Evolutionary conservation across 1,284 basidiomycete species (phyloP).

Genomic region (Bjerkandera adusta): DNA sequence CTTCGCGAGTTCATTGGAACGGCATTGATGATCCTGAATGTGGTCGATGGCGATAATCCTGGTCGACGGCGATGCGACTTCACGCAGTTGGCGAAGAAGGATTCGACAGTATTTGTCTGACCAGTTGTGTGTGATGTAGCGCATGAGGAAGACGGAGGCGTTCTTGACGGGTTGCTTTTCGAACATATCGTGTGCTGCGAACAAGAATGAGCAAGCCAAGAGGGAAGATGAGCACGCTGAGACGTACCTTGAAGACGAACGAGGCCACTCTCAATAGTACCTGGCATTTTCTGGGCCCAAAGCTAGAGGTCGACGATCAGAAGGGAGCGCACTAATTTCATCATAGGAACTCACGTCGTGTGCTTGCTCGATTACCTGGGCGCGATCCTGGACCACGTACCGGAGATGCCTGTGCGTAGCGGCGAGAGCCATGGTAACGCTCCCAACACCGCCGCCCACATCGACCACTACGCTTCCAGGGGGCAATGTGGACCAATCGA

Average conservation of each 20-base stretch:
- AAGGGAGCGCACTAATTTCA: background rate
- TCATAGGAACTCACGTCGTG: background rate
- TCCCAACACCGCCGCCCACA: constrained; percentile 22
- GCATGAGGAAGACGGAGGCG: constrained; percentile 28
- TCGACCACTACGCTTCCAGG: constrained; percentile 19
- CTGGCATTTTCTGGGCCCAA: constrained; percentile 8
- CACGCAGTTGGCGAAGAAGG: constrained; percentile 27
- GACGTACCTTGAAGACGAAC: constrained; percentile 15
- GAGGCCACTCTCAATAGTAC: constrained; percentile 2
- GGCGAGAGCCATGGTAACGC: constrained; percentile 13
- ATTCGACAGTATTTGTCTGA: constrained; percentile 27
- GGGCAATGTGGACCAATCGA: constrained; percentile 16
- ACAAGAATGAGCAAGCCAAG: background rate
- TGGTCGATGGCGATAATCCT: constrained; percentile 10
- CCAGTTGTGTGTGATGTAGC: constrained; percentile 33
- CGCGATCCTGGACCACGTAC: constrained; percentile 20
- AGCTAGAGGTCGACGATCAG: constrained; percentile 2
- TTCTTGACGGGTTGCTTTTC: constrained; percentile 19
- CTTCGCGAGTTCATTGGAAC: constrained; percentile 1
- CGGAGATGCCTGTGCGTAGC: constrained; percentile 11
- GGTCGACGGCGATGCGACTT: constrained; percentile 15
- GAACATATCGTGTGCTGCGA: constrained; percentile 26
- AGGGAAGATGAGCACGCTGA: no score
- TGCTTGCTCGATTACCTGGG: constrained; percentile 3
- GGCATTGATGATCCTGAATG: constrained; percentile 9